phyloP scores from a whole-genome alignment of 805 yeast species.

The Priceomyces castillae region DNA sequence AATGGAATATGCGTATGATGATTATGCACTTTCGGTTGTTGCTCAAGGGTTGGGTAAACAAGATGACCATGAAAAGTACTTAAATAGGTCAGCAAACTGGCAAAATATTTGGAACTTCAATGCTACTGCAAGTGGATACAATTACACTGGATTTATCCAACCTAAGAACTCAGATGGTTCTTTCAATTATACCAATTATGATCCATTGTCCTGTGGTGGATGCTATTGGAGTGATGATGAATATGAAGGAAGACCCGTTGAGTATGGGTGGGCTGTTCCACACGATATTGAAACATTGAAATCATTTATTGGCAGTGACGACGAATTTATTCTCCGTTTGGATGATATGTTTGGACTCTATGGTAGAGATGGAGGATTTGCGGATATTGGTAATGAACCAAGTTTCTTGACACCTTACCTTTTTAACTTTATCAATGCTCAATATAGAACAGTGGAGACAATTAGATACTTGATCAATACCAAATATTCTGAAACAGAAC shows the following conservation, averaged over 20 bases:
- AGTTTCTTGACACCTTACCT: slow-evolving; percentile 34
- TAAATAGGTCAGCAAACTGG: slow-evolving; percentile 33
- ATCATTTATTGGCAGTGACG: slow-evolving; percentile 24
- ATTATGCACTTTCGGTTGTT: slow-evolving; percentile 30
- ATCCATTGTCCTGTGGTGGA: slow-evolving; percentile 29
- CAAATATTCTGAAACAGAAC: slow-evolving; percentile 21
- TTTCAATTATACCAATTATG: slow-evolving; percentile 23
- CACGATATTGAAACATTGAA: slow-evolving; percentile 28
- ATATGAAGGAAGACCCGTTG: slow-evolving; percentile 32
- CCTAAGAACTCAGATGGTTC: slow-evolving; percentile 28
- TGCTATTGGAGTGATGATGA: slow-evolving; percentile 35
- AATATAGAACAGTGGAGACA: slow-evolving; percentile 27
- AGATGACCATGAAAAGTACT: slow-evolving; percentile 22
- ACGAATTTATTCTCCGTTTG: slow-evolving; percentile 21
- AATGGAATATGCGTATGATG: slow-evolving; percentile 36
- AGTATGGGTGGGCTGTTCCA: slow-evolving; percentile 36
- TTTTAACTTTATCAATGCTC: slow-evolving; percentile 28
- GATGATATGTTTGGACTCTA: slow-evolving; percentile 34
- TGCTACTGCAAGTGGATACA: slow-evolving; percentile 14
- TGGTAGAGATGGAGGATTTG: slow-evolving; percentile 20
- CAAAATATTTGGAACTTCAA: slow-evolving; percentile 33
- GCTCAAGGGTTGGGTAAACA: slow-evolving; percentile 27
- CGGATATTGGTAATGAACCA: slow-evolving; percentile 38
- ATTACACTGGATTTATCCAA: slow-evolving; percentile 32
- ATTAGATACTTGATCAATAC: slow-evolving; percentile 25